Conservation (phyloP, 805 yeast genomes). For the Kodamaea fukazawae region DNA sequence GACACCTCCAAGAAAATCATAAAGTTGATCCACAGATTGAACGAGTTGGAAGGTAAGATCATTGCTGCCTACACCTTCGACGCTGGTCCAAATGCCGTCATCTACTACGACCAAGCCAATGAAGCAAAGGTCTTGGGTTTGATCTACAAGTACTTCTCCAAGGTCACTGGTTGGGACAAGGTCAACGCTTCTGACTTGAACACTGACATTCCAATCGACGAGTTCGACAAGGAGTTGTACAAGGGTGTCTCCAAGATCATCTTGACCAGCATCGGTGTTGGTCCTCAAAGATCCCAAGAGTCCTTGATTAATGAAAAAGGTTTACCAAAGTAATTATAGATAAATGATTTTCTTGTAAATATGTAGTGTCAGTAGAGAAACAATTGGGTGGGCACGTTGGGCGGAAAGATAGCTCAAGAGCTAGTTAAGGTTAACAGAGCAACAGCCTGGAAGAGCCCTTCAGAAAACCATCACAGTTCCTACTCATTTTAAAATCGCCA, state of each 20-base stretch:
- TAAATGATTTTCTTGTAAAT: too few species aligned
- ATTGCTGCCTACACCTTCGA: slow-evolving; percentile 97
- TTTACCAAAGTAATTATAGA: slow-evolving; percentile 44
- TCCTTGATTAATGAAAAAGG: slow-evolving; percentile 59
- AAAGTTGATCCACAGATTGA: slow-evolving; percentile 73
- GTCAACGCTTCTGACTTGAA: slow-evolving; percentile 14
- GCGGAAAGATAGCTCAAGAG: too few species aligned
- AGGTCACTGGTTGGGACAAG: slow-evolving; percentile 68
- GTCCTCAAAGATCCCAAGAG: slow-evolving; percentile 65
- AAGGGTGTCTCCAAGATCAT: slow-evolving; percentile 82
- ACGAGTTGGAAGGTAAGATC: slow-evolving; percentile 59
- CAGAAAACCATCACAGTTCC: too few species aligned
- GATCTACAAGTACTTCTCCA: slow-evolving; percentile 55
- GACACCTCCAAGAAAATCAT: slow-evolving; percentile 83
- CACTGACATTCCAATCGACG: slow-evolving; percentile 30
- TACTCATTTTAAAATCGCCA: too few species aligned
- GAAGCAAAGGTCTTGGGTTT: slow-evolving; percentile 73
- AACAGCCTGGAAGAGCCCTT: too few species aligned
- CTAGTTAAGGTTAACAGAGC: too few species aligned
- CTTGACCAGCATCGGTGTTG: slow-evolving; percentile 81
- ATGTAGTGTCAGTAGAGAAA: too few species aligned
- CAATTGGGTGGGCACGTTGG: too few species aligned
- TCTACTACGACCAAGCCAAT: slow-evolving; percentile 78
- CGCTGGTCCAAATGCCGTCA: slow-evolving; percentile 98
- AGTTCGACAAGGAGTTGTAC: slow-evolving; percentile 49